Conservation (phyloP, 1,139 yeast species). For the Magnusiomyces clavatus region DNA sequence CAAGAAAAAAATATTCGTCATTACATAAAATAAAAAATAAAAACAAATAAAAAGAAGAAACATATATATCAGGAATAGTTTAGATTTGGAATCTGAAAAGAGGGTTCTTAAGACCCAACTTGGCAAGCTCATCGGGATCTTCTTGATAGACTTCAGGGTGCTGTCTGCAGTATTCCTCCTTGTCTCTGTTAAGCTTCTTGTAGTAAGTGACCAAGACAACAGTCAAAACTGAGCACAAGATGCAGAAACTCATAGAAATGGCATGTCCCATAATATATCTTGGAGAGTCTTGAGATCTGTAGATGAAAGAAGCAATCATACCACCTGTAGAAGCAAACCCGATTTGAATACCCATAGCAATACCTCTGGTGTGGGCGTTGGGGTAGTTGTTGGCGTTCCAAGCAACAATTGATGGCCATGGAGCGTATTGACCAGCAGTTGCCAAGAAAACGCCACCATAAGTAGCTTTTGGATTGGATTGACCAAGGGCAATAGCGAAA, state of each 20-base stretch:
- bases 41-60: neutral
- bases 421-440: conserved; percentile 11
- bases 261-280: conserved; percentile 10
- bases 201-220: conserved; percentile 4
- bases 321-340: conserved; percentile 27
- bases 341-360: conserved; percentile 12
- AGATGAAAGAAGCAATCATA: conserved; percentile 36
- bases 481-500: conserved; percentile 8
- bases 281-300: conserved; percentile 19
- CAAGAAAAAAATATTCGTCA: neutral
- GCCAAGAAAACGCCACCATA: conserved; percentile 10
- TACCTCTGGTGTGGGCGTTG: conserved; percentile 9
- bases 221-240: conserved; percentile 1
- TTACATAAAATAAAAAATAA: neutral
- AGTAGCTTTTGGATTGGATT: neutral
- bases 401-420: conserved; percentile 10
- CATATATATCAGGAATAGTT: neutral
- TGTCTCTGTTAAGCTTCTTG: conserved; percentile 2
- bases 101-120: conserved; percentile 8
- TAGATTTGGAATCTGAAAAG: conserved; percentile 8
- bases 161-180: conserved; percentile 8
- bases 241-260: conserved; percentile 3
- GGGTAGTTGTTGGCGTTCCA: conserved; percentile 14
- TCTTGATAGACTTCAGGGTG: conserved; percentile 9
- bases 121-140: conserved; percentile 7